Percentiles rank a stretch among this genome's conserved stretches.
phyloP scores from a whole-genome alignment of 176 grass and related monocot genomes.

The Phoenix dactylifera region DNA sequence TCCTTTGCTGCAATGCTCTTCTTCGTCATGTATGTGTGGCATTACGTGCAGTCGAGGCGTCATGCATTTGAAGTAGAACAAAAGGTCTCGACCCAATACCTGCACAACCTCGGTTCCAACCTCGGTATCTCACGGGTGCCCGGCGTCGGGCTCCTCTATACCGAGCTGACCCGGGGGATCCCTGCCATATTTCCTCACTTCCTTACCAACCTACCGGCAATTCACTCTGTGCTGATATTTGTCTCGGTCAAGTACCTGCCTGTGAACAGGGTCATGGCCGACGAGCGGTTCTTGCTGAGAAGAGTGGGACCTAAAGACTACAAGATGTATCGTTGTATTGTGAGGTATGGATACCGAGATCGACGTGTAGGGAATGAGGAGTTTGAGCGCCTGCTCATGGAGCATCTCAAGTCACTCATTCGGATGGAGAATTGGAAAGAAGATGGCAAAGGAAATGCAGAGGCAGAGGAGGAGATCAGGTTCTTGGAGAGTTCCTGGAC shows the following conservation, averaged over 20 bases:
- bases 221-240: constrained; percentile 55
- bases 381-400: constrained; percentile 48
- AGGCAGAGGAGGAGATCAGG: constrained; percentile 24
- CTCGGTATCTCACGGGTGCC: constrained; percentile 26
- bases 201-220: constrained; percentile 46
- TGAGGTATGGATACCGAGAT: constrained; percentile 54
- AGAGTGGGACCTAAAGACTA: constrained; percentile 34
- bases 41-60: constrained; percentile 25
- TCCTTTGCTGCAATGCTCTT: constrained; percentile 21
- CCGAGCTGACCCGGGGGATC: constrained; percentile 65
- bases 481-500: constrained; percentile 27
- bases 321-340: constrained; percentile 62
- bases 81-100: constrained; percentile 21
- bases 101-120: constrained; percentile 18
- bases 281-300: constrained; percentile 53
- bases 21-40: constrained; percentile 35
- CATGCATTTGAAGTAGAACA: constrained; percentile 24
- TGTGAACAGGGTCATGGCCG: constrained; percentile 26
- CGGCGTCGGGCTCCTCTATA: constrained; percentile 57
- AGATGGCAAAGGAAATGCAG: background rate
- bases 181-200: constrained; percentile 51
- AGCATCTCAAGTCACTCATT: constrained; percentile 55
- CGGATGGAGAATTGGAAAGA: constrained; percentile 22
- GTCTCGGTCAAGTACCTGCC: constrained; percentile 76
- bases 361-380: constrained; percentile 31